Evolutionary conservation across 257 asterid species (phyloP).

Genomic region (Knoxia roxburghii): DNA sequence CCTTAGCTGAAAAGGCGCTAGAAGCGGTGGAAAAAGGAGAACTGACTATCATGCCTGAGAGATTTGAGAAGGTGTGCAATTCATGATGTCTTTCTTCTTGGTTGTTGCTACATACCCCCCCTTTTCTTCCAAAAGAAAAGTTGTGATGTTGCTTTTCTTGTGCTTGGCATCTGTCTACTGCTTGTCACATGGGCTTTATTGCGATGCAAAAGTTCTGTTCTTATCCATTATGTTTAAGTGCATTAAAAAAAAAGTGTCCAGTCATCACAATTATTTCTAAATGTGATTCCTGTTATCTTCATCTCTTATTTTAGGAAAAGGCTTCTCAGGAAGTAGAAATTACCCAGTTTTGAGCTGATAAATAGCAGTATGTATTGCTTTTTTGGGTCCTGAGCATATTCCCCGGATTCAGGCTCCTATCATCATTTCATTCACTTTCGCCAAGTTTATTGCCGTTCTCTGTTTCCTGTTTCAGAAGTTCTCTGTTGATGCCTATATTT

Average conservation of each 20-base stretch:
- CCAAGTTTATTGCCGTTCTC: not conserved
- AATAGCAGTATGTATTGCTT: not conserved
- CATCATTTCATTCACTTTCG: not conserved
- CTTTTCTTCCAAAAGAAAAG: not conserved
- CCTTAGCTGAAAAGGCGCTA: slow-evolving; percentile 93
- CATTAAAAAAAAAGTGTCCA: not conserved
- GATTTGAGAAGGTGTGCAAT: slow-evolving; percentile 80
- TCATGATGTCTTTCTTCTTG: slow-evolving; percentile 16
- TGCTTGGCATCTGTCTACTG: not conserved
- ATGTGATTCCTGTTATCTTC: not conserved
- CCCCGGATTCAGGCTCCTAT: not conserved
- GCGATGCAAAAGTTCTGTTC: not conserved
- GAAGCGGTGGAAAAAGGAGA: slow-evolving; percentile 84
- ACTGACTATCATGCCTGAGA: slow-evolving; percentile 79
- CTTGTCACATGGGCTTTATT: not conserved
- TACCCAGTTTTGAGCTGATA: not conserved
- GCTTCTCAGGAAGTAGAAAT: not conserved
- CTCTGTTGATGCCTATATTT: not conserved
- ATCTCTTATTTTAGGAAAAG: not conserved
- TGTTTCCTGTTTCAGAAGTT: not conserved
- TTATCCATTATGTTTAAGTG: not conserved
- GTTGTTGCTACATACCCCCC: not conserved
- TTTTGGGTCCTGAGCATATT: not conserved
- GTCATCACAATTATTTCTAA: not conserved
- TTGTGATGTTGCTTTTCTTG: not conserved